A percentile compares a stretch with the other conserved stretches of the same genome.
Conservation (phyloP, 1,284 basidiomycete species). For the Puccinia coronata region DNA sequence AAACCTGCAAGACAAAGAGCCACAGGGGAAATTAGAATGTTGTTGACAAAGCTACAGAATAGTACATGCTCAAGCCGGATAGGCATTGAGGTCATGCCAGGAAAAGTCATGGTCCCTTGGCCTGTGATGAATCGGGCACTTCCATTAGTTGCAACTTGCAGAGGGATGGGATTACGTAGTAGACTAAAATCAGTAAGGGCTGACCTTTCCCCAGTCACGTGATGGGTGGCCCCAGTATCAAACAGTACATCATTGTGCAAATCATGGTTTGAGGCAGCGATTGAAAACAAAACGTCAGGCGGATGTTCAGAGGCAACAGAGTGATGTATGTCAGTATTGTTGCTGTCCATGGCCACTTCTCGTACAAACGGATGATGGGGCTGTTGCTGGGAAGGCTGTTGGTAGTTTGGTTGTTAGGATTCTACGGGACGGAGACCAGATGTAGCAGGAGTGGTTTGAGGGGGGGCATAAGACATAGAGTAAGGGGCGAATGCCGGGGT, state of each 20-base stretch:
- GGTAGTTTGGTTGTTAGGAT: not conserved
- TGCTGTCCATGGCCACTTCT: too few relatives aligned
- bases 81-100: not conserved
- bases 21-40: not conserved
- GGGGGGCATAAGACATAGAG: too few relatives aligned
- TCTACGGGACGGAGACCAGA: not conserved
- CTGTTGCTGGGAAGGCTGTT: not conserved
- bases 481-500: too few relatives aligned
- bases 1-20: not conserved
- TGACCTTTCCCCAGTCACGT: not conserved
- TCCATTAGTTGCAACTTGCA: not conserved
- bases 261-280: too few relatives aligned
- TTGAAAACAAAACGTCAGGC: too few relatives aligned
- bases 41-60: not conserved
- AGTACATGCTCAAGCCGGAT: not conserved
- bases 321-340: too few relatives aligned
- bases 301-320: too few relatives aligned
- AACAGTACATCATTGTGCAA: not conserved
- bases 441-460: too few relatives aligned
- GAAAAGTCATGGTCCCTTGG: not conserved
- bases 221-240: not conserved
- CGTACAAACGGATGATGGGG: too few relatives aligned
- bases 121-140: not conserved
- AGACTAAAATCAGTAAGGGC: not conserved
- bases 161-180: not conserved